Conservation (phyloP, 2,329 filamentous ascomycete species). For the Aspergillus oerlinghausenensis region DNA sequence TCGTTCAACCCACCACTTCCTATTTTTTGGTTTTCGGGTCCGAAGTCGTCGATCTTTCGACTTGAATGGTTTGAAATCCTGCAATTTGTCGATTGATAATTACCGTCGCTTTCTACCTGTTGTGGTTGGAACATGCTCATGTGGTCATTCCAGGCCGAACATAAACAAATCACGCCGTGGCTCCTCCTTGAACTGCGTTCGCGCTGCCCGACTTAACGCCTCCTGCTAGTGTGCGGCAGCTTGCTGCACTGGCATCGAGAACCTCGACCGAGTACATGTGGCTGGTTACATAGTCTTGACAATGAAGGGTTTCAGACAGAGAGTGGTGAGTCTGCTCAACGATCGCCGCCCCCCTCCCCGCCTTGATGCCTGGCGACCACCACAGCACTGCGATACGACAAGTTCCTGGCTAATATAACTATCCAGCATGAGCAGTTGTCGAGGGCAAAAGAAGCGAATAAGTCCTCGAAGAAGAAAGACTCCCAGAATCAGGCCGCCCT, state of each 20-base stretch:
- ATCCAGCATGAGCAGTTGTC: constrained; percentile 76
- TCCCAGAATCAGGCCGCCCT: constrained; percentile 62
- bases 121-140: constrained; percentile 25
- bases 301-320: constrained; percentile 97
- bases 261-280: constrained; percentile 32
- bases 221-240: constrained; percentile 33
- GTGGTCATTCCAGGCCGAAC: constrained; percentile 24
- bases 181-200: constrained; percentile 19
- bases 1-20: not conserved
- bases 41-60: not conserved
- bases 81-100: not conserved
- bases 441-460: constrained; percentile 80
- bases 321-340: constrained; percentile 68
- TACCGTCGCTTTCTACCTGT: constrained; percentile 3
- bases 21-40: not conserved
- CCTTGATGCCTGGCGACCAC: constrained; percentile 4
- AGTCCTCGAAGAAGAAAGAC: constrained; percentile 65
- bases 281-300: constrained; percentile 43
- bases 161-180: constrained; percentile 26
- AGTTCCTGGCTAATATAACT: constrained; percentile 32
- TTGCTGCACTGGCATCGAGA: constrained; percentile 33
- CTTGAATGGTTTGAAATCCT: not conserved
- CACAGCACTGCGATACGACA: not conserved
- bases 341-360: constrained; percentile 21
- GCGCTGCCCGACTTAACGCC: constrained; percentile 17